Evolutionary conservation across 495 filamentous ascomycete species (phyloP), one percentile per base, ranked within the genome.

Genomic region (Gamarada debralockiae): DNA sequence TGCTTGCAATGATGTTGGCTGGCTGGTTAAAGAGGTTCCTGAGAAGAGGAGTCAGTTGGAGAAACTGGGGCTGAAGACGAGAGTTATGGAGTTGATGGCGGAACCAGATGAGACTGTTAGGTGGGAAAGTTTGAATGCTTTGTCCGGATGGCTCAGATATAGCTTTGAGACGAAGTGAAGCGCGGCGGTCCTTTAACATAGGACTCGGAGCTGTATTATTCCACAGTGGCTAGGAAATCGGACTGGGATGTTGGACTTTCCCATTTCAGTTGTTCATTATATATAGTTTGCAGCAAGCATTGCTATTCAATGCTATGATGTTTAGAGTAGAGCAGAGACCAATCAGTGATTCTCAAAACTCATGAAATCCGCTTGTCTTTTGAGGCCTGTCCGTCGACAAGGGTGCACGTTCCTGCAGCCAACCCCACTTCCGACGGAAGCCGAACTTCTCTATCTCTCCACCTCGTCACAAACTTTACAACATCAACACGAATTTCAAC

Each of bases 31-130:
- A 62, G 91, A 95, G 69, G 84, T 92, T 43, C 90, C 93, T 4
- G 92, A 95, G 70, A 87, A 85, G 68, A 75, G 92, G 57, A 69
- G 69, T 25, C 84, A 88, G 68, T 74, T 97, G 61, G 93, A 97
- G 77, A 90, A 85, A 66, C 63, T 90, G n/a, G 92, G 95, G 0
- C 67, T 97, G 49, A 98, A 99, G 77, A 78, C 78, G 6, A 78
- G 89, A 50, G 85, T 97, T 44, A 97, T 99, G 95, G 89, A 89
- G 70, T 70, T 97, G 61, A 99, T 99, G 95, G 82, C 77, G 50
- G 88, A 96, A 63, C 74, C 78, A 40, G 90, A 97, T 64, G 91
- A 97, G 70, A 79, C 83, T 52, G 89, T 97, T 13, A 78, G 95
- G 61, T 97, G 91, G 89, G 95, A 99, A 75, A 92, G 89, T 61